Evolutionary conservation across 108 stramenopile genomes (phyloP).

Genomic region (Craspedostauros australis): DNA sequence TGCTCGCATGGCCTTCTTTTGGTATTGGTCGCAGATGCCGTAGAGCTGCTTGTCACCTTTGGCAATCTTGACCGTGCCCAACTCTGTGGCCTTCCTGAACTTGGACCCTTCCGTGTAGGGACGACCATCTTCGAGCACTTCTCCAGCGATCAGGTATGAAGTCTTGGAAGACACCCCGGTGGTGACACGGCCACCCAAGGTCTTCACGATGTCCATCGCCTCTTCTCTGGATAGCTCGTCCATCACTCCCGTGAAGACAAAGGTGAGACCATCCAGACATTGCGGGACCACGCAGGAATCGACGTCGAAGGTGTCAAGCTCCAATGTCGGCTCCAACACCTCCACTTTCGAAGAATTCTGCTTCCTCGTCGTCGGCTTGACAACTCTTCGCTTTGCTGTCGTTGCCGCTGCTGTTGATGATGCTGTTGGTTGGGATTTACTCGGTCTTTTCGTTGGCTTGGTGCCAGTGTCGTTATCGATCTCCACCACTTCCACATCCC

Average conservation of each 20-base stretch:
- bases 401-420: too few species aligned
- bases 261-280: constrained; percentile 51
- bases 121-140: constrained; percentile 90
- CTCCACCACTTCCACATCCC: too few species aligned
- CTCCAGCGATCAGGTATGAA: constrained; percentile 75
- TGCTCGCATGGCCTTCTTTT: constrained; percentile 38
- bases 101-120: constrained; percentile 69
- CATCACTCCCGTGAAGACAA: constrained; percentile 76
- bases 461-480: too few species aligned
- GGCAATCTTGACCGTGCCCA: constrained; percentile 44
- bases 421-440: too few species aligned
- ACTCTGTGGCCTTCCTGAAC: constrained; percentile 52
- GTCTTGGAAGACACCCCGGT: constrained; percentile 79
- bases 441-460: too few species aligned
- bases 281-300: constrained; percentile 16
- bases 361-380: neutral
- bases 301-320: constrained; percentile 15
- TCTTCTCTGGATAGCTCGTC: constrained; percentile 49
- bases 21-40: constrained; percentile 45
- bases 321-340: constrained; percentile 16
- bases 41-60: constrained; percentile 49
- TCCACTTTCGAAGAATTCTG: constrained; percentile 2
- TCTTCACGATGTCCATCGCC: constrained; percentile 67
- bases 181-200: constrained; percentile 77
- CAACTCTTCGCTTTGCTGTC: too few species aligned